Base-by-base conservation (phyloP, 345 rosid species). In the Eutrema heterophyllum region DNA sequence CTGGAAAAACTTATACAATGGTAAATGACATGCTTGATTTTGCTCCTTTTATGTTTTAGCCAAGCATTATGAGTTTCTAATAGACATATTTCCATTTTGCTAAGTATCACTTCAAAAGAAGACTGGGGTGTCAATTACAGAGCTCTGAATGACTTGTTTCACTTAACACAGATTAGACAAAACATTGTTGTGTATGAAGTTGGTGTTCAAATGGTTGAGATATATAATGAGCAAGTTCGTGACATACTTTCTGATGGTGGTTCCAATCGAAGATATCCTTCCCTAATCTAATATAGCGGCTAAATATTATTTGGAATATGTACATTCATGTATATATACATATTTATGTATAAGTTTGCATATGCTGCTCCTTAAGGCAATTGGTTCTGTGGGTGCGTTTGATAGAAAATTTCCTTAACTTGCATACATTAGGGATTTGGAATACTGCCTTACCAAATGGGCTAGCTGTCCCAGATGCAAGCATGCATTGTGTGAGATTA, bases 391-490 rank as follows among this genome's bases (percentile, higher is more conserved):
- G 40, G 29, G 3, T 41, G 53, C 2, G 9, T 74, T 68, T 9
- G 5, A 15, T 43, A 30, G 3, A 40, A 68, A 70, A 73, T 72
- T 86, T 70, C 86, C 79, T 86, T 90, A 81, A 89, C 89, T 83
- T 88, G 84, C 99, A 81, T 84, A 95, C 99, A 73, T 96, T 95
- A 72, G 99, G 97, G 94, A 92, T 95, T 83, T 92, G 99, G 96
- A 90, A 75, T 78, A 85, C 88, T 13, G 78, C 96, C 71, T 97
- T 84, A 79, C 97, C 99, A 81, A 95, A 95, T 79, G 98, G 99
- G 79, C 83, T 95, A 74, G 97, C 96, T 74, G 99, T 95, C 68
- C 99, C 99, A 68, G 98, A 90, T 73, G 98, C 99, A 50, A 92
- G 92, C 80, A 88, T 95, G 90, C 93, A 87, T 67, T 58, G 81